Conservation (phyloP, 257 asterid species). For the Solanum pinnatisectum region DNA sequence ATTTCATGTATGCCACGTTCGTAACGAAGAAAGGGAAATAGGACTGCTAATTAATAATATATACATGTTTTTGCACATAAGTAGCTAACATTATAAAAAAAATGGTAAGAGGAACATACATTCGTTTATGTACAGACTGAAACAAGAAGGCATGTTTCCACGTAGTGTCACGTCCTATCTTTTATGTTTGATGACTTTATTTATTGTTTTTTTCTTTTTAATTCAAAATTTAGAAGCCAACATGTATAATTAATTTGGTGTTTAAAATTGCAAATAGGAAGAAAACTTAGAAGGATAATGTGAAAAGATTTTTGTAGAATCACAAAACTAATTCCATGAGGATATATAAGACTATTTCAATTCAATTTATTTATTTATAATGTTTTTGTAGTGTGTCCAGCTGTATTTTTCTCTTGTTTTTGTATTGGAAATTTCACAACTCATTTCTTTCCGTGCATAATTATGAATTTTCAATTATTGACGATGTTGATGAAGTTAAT, state of each 20-base stretch:
- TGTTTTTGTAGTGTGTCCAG: not conserved
- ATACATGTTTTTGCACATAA: not conserved
- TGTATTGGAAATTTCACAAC: not conserved
- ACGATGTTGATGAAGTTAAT: no score
- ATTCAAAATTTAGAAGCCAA: not conserved
- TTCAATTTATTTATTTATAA: not conserved
- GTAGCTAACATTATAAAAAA: not conserved
- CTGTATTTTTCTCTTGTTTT: not conserved
- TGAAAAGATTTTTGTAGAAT: not conserved
- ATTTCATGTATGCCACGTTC: not conserved
- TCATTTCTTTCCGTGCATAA: not conserved
- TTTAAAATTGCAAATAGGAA: not conserved
- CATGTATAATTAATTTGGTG: not conserved
- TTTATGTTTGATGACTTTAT: not conserved
- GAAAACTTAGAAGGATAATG: not conserved
- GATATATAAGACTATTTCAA: not conserved
- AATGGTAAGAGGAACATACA: not conserved
- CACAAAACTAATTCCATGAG: not conserved
- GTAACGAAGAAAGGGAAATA: not conserved
- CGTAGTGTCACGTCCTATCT: not conserved
- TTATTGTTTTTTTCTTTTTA: not conserved
- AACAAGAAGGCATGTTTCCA: not conserved
- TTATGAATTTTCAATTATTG: not conserved
- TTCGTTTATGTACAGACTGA: not conserved
- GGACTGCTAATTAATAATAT: not conserved